phyloP scores from a whole-genome alignment of 805 yeast species.

The Allodekkera sacchari region DNA sequence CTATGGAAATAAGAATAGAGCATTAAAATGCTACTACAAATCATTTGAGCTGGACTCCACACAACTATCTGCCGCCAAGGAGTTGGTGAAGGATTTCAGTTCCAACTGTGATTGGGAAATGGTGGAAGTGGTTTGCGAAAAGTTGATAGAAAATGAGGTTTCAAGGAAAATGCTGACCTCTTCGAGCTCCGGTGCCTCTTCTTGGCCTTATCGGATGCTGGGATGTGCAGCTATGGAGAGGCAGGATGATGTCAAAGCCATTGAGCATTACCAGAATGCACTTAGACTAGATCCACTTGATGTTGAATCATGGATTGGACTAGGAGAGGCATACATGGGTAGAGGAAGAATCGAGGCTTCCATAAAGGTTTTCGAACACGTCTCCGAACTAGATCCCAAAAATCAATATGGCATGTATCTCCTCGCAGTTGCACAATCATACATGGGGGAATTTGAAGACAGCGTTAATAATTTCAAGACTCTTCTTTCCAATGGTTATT shows the following conservation, averaged over 20 bases:
- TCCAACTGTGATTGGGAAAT: slow-evolving; percentile 70
- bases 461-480: slow-evolving; percentile 42
- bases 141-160: slow-evolving; percentile 57
- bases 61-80: slow-evolving; percentile 66
- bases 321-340: slow-evolving; percentile 90
- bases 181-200: slow-evolving; percentile 24
- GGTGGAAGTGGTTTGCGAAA: slow-evolving; percentile 64
- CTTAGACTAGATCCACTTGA: slow-evolving; percentile 62
- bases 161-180: slow-evolving; percentile 41
- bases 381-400: slow-evolving; percentile 42
- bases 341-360: slow-evolving; percentile 88
- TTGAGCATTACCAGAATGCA: slow-evolving; percentile 84
- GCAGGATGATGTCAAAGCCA: slow-evolving; percentile 69
- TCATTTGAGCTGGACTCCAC: slow-evolving; percentile 83
- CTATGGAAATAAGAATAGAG: slow-evolving; percentile 54
- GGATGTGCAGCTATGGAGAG: slow-evolving; percentile 70
- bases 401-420: slow-evolving; percentile 61
- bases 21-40: slow-evolving; percentile 78
- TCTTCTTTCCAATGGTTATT: slow-evolving; percentile 24
- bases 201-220: slow-evolving; percentile 87
- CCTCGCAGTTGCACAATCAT: slow-evolving; percentile 56
- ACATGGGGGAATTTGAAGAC: slow-evolving; percentile 56
- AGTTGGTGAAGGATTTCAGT: slow-evolving; percentile 65
- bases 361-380: slow-evolving; percentile 66
- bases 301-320: slow-evolving; percentile 79